Base-by-base conservation (phyloP, 495 filamentous ascomycete genomes). In the Penicillium arizonense region DNA sequence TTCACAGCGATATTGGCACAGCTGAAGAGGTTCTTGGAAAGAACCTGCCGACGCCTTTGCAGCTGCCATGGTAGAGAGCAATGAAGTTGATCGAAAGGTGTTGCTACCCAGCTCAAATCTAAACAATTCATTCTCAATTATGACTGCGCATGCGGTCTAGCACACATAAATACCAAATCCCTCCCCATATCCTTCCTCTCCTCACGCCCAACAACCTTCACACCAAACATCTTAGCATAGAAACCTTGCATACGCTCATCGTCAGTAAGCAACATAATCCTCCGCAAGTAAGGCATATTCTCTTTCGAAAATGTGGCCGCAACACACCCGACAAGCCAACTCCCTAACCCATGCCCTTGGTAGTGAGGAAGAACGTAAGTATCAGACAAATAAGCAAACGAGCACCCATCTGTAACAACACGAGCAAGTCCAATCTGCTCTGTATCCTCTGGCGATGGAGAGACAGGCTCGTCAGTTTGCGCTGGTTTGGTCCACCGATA, bases 361-460 rank as follows among this genome's bases (percentile, higher is more conserved):
- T 83, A 74, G 45, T 78, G 71, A 0, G 71, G 61, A 1, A 83
- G 53, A n/a, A 90, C 70, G 59, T 85, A 90, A n/a, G 87, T 83
- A 54, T 89, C 87, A 12, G 87, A 84, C 20, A 89, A 69, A 59
- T 87, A 89, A n/a, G 74, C 85, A 53, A 86, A 81, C 0, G 84
- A 83, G n/a, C 79, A 74, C 37, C 82, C 68, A 60, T 89, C 87
- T 0, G 86, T 89, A 23, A 88, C 64, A 13, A 88, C 58, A 10
- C 86, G 78, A n/a, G 78, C 83, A 11, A 89, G 68, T 6, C 85
- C 87, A 30, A 89, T 71, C 26, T 77, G 74, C 38, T 70, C 59
- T 28, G 55, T 59, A 4, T 55, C 55, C 8, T 59, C 47, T 16
- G 52, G 21, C 10, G 28, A 43, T 9, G 44, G 40, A 13, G 43